A percentile compares a stretch with the other conserved stretches of the same genome.
These are phyloP conservation scores for Microdochium trichocladiopsis DNA, from an alignment of 2,329 filamentous ascomycete genomes.

Conservation along the genomic window DNA sequence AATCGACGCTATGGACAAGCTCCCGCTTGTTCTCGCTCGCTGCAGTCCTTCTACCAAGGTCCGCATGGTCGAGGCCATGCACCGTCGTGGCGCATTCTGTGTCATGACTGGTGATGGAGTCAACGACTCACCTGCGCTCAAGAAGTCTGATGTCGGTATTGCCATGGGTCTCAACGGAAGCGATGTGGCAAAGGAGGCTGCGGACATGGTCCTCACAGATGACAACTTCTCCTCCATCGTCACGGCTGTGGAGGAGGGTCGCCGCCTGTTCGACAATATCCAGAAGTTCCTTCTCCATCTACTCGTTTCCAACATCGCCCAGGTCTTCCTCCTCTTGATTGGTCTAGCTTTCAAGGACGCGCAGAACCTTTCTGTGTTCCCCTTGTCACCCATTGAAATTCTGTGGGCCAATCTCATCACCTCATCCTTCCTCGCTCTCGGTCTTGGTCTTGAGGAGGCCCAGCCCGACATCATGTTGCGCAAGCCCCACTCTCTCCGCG, in stretches of 20 bases:
- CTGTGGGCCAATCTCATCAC: conserved; percentile 74
- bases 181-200: conserved; percentile 72
- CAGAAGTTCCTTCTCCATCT: conserved; percentile 65
- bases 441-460: conserved; percentile 63
- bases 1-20: conserved; percentile 51
- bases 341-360: conserved; percentile 62
- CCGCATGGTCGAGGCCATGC: conserved; percentile 69
- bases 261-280: conserved; percentile 65
- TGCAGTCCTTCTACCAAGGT: conserved; percentile 67
- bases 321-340: conserved; percentile 62
- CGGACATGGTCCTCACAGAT: conserved; percentile 82
- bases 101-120: conserved; percentile 73
- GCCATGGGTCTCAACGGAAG: conserved; percentile 67
- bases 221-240: conserved; percentile 82
- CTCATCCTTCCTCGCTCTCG: conserved; percentile 63
- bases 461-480: conserved; percentile 61
- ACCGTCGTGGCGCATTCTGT: conserved; percentile 59
- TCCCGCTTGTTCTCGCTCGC: conserved; percentile 62
- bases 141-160: conserved; percentile 68
- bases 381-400: conserved; percentile 65
- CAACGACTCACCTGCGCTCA: conserved; percentile 67
- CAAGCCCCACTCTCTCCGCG: conserved; percentile 53
- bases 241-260: conserved; percentile 64
- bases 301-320: conserved; percentile 62
- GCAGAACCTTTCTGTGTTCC: conserved; percentile 55